A percentile compares a stretch with the other conserved stretches of the same genome.
These are phyloP conservation scores for Nepenthes gracilis DNA, from an alignment of 148 eudicot species.

Conservation along the genomic window DNA sequence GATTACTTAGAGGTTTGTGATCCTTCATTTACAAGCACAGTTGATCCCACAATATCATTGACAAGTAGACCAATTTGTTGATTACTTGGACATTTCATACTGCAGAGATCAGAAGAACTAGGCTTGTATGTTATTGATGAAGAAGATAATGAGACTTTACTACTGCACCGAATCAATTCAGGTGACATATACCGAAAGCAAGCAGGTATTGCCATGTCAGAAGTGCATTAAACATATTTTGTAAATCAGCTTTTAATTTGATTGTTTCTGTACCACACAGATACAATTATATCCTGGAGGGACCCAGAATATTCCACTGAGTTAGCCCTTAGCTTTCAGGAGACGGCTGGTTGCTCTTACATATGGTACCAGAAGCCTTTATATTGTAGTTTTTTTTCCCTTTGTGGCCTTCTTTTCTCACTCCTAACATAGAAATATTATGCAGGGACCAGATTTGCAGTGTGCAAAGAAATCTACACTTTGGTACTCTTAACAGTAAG, in stretches of 20 bases:
- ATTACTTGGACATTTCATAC: not conserved
- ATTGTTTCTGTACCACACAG: conserved; percentile 19
- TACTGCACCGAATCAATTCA: conserved; percentile 65
- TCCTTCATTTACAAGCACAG: not conserved
- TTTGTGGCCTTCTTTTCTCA: not conserved
- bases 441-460: conserved; percentile 89
- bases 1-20: conserved; percentile 81
- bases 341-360: conserved; percentile 79
- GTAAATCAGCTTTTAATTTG: conserved; percentile 2
- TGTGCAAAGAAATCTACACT: conserved; percentile 68
- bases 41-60: not conserved
- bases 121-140: conserved; percentile 82
- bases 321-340: conserved; percentile 96
- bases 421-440: conserved; percentile 7
- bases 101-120: conserved; percentile 79
- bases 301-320: conserved; percentile 84
- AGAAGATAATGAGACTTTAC: conserved; percentile 76
- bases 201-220: conserved; percentile 50
- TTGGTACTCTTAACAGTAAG: conserved; percentile 66
- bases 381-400: not conserved
- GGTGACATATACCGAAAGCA: conserved; percentile 90
- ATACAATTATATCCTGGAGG: conserved; percentile 96
- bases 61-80: not conserved
- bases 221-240: not conserved
- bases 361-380: conserved; percentile 48